Evolutionary conservation across 257 asterid species (phyloP).

Genomic region (Ballota nigra): DNA sequence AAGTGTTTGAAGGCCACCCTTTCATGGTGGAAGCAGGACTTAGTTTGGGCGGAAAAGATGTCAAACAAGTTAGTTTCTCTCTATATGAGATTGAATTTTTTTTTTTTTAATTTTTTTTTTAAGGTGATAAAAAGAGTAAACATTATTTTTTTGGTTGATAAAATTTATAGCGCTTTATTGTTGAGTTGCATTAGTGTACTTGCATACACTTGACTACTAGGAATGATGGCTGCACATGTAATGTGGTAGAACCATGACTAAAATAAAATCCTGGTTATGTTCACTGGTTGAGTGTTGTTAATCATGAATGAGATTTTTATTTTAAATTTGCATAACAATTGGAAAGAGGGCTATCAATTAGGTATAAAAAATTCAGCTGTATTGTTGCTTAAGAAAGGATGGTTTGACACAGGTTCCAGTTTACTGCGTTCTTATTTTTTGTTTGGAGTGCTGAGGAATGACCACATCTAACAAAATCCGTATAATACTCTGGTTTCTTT

Average conservation of each 20-base stretch:
- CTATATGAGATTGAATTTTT: background rate
- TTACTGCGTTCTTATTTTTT: background rate
- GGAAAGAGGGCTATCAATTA: background rate
- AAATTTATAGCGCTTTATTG: background rate
- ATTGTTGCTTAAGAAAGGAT: background rate
- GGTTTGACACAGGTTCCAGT: background rate
- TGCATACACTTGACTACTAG: background rate
- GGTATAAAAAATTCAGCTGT: background rate
- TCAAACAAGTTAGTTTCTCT: constrained; percentile 68
- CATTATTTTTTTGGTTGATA: too few species aligned
- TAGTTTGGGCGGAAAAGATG: constrained; percentile 91
- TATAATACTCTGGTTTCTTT: background rate
- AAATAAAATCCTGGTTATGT: background rate
- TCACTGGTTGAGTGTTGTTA: background rate
- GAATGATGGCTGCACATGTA: background rate
- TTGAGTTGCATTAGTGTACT: background rate
- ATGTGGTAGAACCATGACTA: background rate
- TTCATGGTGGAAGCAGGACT: constrained; percentile 94
- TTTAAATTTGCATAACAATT: background rate
- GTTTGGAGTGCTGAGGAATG: background rate
- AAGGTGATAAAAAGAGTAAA: too few species aligned
- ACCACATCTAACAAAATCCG: background rate
- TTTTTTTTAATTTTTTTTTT: background rate
- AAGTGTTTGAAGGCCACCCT: constrained; percentile 96
- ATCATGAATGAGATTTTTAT: background rate